phyloP scores from a whole-genome alignment of 2,329 filamentous ascomycete species.

The Chaetomiaceae sp. region DNA sequence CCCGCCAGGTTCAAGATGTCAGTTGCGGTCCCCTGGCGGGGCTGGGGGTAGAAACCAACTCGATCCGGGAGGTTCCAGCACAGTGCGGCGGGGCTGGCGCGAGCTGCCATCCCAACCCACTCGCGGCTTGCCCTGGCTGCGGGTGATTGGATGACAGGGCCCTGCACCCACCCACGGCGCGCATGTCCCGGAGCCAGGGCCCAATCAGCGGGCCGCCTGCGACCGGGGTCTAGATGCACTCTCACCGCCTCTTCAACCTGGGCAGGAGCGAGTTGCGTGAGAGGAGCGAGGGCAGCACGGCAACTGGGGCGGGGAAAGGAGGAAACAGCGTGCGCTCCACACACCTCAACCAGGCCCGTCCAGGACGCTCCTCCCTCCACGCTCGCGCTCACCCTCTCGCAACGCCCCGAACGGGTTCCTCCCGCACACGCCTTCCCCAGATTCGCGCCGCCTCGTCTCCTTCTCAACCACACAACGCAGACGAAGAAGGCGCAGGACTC shows the following conservation, averaged over 20 bases:
- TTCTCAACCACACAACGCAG: conserved; percentile 2
- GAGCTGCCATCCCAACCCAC: conserved; percentile 8
- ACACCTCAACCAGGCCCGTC: conserved; percentile 1
- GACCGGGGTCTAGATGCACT: conserved; percentile 23
- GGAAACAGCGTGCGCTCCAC: conserved; percentile 6
- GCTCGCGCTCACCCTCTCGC: conserved; percentile 10
- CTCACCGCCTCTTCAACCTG: conserved; percentile 29
- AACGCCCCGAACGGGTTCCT: conserved; percentile 10
- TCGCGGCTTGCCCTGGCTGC: conserved; percentile 6
- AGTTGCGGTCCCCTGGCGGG: conserved; percentile 11
- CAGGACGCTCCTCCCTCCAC: conserved; percentile 8
- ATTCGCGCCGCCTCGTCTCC: conserved; percentile 7
- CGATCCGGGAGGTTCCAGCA: conserved; percentile 14
- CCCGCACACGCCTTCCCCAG: conserved; percentile 7
- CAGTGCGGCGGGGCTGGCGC: conserved; percentile 24
- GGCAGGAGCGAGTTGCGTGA: conserved; percentile 19
- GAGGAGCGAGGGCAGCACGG: conserved; percentile 12
- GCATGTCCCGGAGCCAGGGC: conserved; percentile 11
- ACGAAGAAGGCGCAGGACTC: conserved; percentile 6
- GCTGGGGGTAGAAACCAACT: conserved; percentile 13
- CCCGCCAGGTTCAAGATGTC: no score
- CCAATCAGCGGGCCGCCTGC: conserved; percentile 20
- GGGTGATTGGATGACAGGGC: conserved; percentile 18
- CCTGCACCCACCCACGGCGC: conserved; percentile 20
- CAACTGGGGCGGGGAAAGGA: conserved; percentile 9